A percentile compares a stretch with the other conserved stretches of the same genome.
phyloP scores from a whole-genome alignment of 129 eudicot species.

The Silybum marianum region DNA sequence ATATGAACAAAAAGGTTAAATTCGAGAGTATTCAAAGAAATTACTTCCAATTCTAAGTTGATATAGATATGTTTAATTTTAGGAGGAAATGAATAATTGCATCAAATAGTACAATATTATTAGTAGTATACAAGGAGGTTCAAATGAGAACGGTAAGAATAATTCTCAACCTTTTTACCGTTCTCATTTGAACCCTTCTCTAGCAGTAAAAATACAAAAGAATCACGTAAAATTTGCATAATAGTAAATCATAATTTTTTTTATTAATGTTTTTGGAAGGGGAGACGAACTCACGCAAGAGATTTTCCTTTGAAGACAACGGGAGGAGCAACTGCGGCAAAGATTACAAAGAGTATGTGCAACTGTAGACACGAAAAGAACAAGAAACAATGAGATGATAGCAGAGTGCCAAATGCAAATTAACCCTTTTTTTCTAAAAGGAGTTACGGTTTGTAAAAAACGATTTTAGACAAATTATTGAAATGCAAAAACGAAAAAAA shows the following conservation, averaged over 20 bases:
- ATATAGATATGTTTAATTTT: not conserved
- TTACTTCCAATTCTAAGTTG: not conserved
- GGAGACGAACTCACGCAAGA: constrained; percentile 64
- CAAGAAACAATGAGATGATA: constrained; percentile 10
- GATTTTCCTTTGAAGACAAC: constrained; percentile 90
- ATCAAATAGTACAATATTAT: not conserved
- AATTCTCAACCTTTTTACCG: not conserved
- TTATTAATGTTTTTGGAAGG: not conserved
- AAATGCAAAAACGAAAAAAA: not conserved
- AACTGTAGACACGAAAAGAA: constrained; percentile 47
- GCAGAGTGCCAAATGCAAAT: not conserved
- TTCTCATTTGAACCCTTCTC: not conserved
- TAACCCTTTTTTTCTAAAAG: not conserved
- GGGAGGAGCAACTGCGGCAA: constrained; percentile 98
- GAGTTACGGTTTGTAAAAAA: not conserved
- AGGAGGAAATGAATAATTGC: not conserved
- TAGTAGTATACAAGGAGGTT: not conserved
- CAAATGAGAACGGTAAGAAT: not conserved
- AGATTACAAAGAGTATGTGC: constrained; percentile 77
- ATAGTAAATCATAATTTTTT: no score
- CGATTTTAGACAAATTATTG: not conserved
- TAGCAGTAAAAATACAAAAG: not conserved
- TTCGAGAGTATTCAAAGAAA: not conserved
- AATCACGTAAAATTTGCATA: not conserved
- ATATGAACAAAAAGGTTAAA: not conserved